Evolutionary conservation across 768 basidiomycete genomes (phyloP).

Genomic region (Trametes gibbosa): DNA sequence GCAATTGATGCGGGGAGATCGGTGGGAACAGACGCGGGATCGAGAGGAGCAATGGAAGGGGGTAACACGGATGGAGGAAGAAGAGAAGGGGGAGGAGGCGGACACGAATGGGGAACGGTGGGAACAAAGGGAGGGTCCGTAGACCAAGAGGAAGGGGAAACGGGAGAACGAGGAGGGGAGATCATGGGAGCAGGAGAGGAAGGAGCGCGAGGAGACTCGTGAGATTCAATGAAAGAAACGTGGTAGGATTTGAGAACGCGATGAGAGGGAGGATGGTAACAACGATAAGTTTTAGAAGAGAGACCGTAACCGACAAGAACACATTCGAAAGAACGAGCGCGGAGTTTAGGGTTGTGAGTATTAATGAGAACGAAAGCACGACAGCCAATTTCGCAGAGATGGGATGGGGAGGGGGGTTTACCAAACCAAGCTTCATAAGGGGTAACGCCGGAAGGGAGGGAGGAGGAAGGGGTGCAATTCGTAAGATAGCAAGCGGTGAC

Average conservation of each 20-base stretch:
- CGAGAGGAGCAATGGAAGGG: too few species aligned
- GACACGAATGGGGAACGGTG: too few species aligned
- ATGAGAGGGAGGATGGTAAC: conserved; percentile 17
- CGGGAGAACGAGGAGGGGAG: too few species aligned
- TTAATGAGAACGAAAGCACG: conserved; percentile 23
- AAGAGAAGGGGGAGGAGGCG: too few species aligned
- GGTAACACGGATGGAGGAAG: too few species aligned
- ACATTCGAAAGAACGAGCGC: conserved; percentile 19
- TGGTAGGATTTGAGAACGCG: conserved; percentile 17
- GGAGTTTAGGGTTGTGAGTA: conserved; percentile 23
- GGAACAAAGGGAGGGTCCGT: too few species aligned
- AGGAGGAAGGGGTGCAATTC: not conserved
- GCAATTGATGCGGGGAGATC: too few species aligned
- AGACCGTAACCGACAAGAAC: conserved; percentile 26
- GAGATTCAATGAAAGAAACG: conserved; percentile 24
- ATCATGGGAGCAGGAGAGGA: not conserved
- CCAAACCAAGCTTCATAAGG: conserved; percentile 17
- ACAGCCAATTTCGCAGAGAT: conserved; percentile 29
- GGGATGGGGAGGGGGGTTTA: conserved; percentile 16
- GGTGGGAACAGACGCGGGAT: too few species aligned
- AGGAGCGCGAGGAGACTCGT: not conserved
- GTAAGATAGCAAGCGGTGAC: conserved; percentile 14
- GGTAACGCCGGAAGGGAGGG: not conserved
- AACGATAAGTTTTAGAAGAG: conserved; percentile 27
- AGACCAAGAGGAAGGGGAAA: too few species aligned